A percentile compares a stretch with the other conserved stretches of the same genome.
Conservation (phyloP, 495 filamentous ascomycete genomes). For the Cryomyces minteri region DNA sequence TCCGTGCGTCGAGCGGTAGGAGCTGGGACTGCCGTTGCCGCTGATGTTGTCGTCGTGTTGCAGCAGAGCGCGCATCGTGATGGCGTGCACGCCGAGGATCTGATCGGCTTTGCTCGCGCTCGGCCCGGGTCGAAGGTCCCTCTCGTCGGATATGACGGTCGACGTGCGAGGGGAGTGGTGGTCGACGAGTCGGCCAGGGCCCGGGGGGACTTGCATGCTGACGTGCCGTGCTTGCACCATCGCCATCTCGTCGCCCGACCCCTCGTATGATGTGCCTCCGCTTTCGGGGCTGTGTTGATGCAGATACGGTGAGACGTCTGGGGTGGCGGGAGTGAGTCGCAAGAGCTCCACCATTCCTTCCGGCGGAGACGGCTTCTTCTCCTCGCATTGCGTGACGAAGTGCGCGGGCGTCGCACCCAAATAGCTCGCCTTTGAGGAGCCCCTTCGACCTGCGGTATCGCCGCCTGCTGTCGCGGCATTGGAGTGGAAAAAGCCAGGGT, state of each 20-base stretch:
- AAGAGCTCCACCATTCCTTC: too few relatives aligned
- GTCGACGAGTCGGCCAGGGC: not conserved
- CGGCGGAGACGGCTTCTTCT: too few relatives aligned
- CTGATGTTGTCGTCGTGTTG: constrained; percentile 6
- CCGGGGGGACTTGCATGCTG: not conserved
- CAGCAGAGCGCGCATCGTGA: constrained; percentile 12
- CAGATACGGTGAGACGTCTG: too few relatives aligned
- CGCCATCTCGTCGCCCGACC: not conserved
- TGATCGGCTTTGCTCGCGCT: constrained; percentile 6
- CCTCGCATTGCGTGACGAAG: not conserved
- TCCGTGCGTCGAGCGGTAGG: not conserved
- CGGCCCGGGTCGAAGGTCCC: not conserved
- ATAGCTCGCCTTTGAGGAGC: not conserved
- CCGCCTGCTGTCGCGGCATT: too few relatives aligned
- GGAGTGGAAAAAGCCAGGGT: not conserved
- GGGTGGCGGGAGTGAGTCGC: too few relatives aligned
- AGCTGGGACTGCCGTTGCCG: not conserved
- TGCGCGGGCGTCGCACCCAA: not conserved
- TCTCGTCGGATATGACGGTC: not conserved
- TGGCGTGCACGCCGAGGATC: constrained; percentile 9
- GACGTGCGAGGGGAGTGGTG: not conserved
- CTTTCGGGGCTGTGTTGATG: not conserved
- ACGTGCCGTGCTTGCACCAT: not conserved
- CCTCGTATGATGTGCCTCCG: not conserved
- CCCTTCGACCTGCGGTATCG: too few relatives aligned